Evolutionary conservation across 2,329 filamentous ascomycete species (phyloP), one percentile per base, ranked within the genome.

Genomic region (Calcarisporium arbuscula): DNA sequence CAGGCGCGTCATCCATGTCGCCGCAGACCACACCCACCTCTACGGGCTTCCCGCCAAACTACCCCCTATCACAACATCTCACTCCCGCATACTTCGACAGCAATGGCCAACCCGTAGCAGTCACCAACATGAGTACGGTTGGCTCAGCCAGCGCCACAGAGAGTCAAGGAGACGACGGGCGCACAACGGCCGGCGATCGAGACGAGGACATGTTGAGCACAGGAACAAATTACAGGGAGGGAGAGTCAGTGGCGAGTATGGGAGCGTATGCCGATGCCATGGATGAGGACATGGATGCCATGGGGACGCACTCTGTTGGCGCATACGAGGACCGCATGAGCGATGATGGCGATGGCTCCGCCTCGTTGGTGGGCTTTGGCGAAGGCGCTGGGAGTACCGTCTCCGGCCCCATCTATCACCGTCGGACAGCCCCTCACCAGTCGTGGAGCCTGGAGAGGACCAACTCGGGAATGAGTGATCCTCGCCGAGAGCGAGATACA

Each of bases 61-160:
- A 56, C 30, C 58, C 59, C 19, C 50, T 49, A 19, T 49, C 55
- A 5, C 58, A 61, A 21, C 62, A 67, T 34, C 54, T 69, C 40
- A 73, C 68, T 19, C 74, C 80, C 2, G 80, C 82, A 21, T 95
- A 90, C 65, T 95, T 95, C 48, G 88, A 95, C 52, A 72, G 74
- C 32, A 80, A 77, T 48, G 76, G 83, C 19, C 81, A 80, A 53
- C 85, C 68, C 47, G 77, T 65, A 50, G 81, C 68, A 44, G 72
- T 66, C 41, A 90, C 66, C 63, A 86, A 73, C 77, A 92, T 80
- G 62, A 92, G 85, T 64, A 96, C 90, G 0, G 89, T 95, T 17
- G 90, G 90, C 39, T 86, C 82, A 30, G 90, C 90, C 19, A 90
- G 84, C 46, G 90, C 89, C 3, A 95, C 89, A 1, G 84, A 82